Percentiles rank a stretch among this genome's conserved stretches.
Evolutionary conservation across 192 early-diverging fungal genomes (phyloP).

Genomic region (Phycomyces nitens): DNA sequence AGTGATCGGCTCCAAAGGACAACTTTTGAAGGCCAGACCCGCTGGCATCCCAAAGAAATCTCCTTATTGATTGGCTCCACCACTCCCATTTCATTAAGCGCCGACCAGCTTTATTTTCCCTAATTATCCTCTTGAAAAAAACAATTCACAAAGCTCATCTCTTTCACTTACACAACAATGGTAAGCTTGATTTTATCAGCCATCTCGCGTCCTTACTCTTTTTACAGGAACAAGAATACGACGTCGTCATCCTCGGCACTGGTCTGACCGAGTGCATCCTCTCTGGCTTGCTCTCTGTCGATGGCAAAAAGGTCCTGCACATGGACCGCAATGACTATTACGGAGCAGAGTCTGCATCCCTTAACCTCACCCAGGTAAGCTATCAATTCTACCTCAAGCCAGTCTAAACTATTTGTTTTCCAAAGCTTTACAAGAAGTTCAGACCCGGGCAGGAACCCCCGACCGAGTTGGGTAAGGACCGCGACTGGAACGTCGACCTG

Average conservation of each 20-base stretch:
- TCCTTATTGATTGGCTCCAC: no score
- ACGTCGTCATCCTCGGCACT: conserved; percentile 85
- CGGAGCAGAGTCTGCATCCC: conserved; percentile 90
- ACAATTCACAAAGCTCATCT: background rate
- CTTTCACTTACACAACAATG: background rate
- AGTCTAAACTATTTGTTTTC: no score
- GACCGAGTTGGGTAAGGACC: conserved; percentile 55
- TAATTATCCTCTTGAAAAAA: no score
- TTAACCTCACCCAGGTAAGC: conserved; percentile 91
- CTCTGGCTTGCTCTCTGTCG: conserved; percentile 80
- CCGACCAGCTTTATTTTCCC: no score
- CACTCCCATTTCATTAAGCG: no score
- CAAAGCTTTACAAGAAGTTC: conserved; percentile 77
- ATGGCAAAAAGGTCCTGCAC: conserved; percentile 90
- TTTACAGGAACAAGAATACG: conserved; percentile 79
- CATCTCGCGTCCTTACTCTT: background rate
- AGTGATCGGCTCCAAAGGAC: no score
- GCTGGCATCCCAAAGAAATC: no score
- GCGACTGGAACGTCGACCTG: conserved; percentile 97
- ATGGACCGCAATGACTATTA: conserved; percentile 98
- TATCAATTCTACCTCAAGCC: no score
- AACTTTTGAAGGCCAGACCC: no score
- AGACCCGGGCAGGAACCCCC: conserved; percentile 50
- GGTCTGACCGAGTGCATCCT: conserved; percentile 89
- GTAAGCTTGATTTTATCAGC: background rate